These are phyloP conservation scores for Gossypium arboreum DNA, from an alignment of 345 rosid species.

Conservation along the genomic window DNA sequence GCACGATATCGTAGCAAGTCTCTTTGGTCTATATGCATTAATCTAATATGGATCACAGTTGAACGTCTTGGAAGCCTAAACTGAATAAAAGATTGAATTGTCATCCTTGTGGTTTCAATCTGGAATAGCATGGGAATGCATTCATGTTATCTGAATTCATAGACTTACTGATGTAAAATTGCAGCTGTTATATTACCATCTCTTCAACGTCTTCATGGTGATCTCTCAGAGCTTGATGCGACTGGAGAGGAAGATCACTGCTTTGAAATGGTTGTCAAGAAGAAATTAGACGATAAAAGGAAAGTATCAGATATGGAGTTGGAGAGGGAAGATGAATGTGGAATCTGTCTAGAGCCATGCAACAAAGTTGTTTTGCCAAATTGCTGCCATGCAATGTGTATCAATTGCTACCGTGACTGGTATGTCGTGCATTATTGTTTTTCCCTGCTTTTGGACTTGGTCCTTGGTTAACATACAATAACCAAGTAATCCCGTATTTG, in stretches of 20 bases:
- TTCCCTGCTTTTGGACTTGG: not conserved
- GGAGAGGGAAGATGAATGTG: constrained; percentile 57
- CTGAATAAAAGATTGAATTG: not conserved
- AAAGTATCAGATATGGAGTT: constrained; percentile 24
- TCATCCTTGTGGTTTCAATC: not conserved
- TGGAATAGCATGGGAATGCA: not conserved
- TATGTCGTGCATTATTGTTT: constrained; percentile 10
- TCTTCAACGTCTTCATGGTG: constrained; percentile 38
- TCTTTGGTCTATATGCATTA: not conserved
- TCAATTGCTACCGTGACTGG: constrained; percentile 56
- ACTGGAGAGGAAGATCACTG: constrained; percentile 14
- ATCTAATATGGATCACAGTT: too few species aligned
- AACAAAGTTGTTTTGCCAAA: constrained; percentile 49
- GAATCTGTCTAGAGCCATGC: constrained; percentile 53
- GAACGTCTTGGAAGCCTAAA: not conserved
- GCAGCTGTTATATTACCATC: constrained; percentile 49
- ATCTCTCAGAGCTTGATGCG: constrained; percentile 31
- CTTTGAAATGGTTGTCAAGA: constrained; percentile 21
- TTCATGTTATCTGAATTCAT: not conserved
- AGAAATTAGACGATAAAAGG: constrained; percentile 22
- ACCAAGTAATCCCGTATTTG: not conserved
- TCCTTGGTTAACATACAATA: not conserved
- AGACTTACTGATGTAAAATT: constrained; percentile 10
- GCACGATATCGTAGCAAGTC: not conserved
- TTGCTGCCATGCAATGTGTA: constrained; percentile 55